These are phyloP conservation scores for Bathelium albidoporum DNA, from an alignment of 495 filamentous ascomycete genomes.

Conservation along the genomic window DNA sequence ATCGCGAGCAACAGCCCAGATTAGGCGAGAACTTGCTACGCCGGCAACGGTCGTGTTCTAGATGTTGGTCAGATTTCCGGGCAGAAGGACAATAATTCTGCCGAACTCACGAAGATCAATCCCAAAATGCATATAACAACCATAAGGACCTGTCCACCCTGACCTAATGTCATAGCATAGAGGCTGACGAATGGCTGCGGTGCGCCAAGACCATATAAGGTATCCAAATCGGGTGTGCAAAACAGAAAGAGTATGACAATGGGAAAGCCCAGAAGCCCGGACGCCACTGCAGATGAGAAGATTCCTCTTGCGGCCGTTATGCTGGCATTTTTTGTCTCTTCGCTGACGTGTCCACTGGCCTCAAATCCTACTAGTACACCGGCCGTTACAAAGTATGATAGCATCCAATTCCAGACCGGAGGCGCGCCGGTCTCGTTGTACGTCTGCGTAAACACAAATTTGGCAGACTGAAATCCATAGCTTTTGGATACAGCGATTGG, in stretches of 20 bases:
- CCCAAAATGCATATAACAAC: slow-evolving; percentile 42
- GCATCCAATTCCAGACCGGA: slow-evolving; percentile 49
- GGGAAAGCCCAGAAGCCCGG: slow-evolving; percentile 40
- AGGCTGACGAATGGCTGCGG: slow-evolving; percentile 46
- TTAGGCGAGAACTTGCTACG: slow-evolving; percentile 45
- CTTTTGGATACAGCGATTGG: slow-evolving; percentile 43
- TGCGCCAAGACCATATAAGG: slow-evolving; percentile 35
- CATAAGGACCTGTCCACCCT: slow-evolving; percentile 47
- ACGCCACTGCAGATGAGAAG: slow-evolving; percentile 44
- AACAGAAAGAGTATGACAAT: slow-evolving; percentile 48
- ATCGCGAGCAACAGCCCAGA: slow-evolving; percentile 47
- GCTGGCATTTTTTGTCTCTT: slow-evolving; percentile 48
- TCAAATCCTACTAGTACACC: slow-evolving; percentile 50
- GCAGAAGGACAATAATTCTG: background rate
- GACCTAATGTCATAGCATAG: slow-evolving; percentile 42
- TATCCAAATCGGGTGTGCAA: slow-evolving; percentile 30
- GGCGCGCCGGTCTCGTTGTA: slow-evolving; percentile 49
- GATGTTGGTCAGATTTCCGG: background rate
- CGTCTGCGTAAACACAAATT: slow-evolving; percentile 47
- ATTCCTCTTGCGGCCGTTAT: slow-evolving; percentile 45
- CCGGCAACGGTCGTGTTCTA: slow-evolving; percentile 47
- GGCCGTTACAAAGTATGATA: slow-evolving; percentile 48
- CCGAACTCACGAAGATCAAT: slow-evolving; percentile 8
- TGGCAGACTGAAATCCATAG: slow-evolving; percentile 44
- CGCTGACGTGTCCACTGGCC: slow-evolving; percentile 45